Evolutionary conservation across 495 filamentous ascomycete genomes (phyloP), one percentile per base, ranked within the genome.

Genomic region (Podospora fimiseda): DNA sequence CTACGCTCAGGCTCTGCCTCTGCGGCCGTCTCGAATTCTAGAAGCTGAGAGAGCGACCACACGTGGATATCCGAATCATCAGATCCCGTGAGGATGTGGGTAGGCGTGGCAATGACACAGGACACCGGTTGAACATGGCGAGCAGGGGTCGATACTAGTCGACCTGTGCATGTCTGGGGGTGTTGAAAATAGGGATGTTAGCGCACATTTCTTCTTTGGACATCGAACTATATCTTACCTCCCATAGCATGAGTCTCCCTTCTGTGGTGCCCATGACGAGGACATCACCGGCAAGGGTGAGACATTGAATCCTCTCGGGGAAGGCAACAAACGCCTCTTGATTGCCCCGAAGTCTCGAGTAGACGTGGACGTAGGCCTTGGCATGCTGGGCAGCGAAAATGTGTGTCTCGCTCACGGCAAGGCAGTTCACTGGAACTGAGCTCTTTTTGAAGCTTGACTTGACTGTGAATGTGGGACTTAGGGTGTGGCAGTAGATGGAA

Each of bases 291-390:
- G 58, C 76, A 69, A 74, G 71, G 51, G 65, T 77, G 62, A 92
- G 68, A 71, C 86, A 88, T 58, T 78, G 86, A 63, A 93, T 89
- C 59, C 85, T 81, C 70, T 95, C 91, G 6, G 81, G 84, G 55
- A 96, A 95, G 2, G 89, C 86, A 9, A 95, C 81, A 18, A 87
- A 75, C 6, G 88, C 85, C 68, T 96, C 92, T 62, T 94, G 87
- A 57, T 86, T 93, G 14, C 87, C 87, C 43, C 86, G 87, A 50
- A 85, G 77, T 44, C 90, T 79, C 48, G 80, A 88, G 64, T 96
- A 97, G 48, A 98, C 87, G 71, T 96, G 89, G 5, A 98, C 76
- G 23, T 94, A 84, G 1, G 90, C 89, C 68, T 96, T 97, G 36
- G 89, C 90, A 13, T 81, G 78, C 63, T 98, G 93, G 7, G 87